Evolutionary conservation across 163 green algal genomes (phyloP), one percentile per base, ranked within the genome.

Genomic region (Chlorella variabilis): DNA sequence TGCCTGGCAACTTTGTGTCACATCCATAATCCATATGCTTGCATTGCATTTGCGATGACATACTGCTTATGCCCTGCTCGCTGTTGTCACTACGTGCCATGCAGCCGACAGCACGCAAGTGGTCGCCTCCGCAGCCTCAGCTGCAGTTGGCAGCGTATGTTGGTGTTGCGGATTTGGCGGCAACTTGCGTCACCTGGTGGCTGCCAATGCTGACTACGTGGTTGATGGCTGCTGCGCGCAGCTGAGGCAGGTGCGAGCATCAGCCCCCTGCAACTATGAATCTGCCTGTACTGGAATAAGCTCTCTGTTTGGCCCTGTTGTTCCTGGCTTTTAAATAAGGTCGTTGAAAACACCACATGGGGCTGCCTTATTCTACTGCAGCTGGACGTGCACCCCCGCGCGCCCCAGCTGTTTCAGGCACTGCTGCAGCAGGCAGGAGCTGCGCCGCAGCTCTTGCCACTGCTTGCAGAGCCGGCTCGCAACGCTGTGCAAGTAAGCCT

Each of bases 131-230:
- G 83, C 90, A 1, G 92, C 92, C 2, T 65, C 63, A 34, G 84
- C 74, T 1, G 85, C 84, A 29, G 27, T 92, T 4, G 56, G 68
- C 23, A 77, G 49, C 20, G 7, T 94, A 3, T 91, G 87, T 81
- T 71, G 67, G n/a, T 85, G 86, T 70, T 89, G 86, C 83, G 87
- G 86, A 39, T 90, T 91, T 68, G 48, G 51, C 45, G 81, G 80
- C 80, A 85, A 76, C 34, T 77, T 94, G 66, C 38, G 56, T 8
- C 36, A 83, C 25, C 87, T 97, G 49, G 78, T 96, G 15, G 65
- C 75, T 1, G 73, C 51, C 17, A 96, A 97, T 68, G 91, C 91
- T 4, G 93, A 97, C 81, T 97, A 96, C 71, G 81, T 97, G 7
- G 89, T 97, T 56, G 94, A 97, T 76, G 92, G 89, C 11, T 70